Evolutionary conservation across 768 basidiomycete genomes (phyloP), one percentile per base, ranked within the genome.

Genomic region (Serendipita sp.): DNA sequence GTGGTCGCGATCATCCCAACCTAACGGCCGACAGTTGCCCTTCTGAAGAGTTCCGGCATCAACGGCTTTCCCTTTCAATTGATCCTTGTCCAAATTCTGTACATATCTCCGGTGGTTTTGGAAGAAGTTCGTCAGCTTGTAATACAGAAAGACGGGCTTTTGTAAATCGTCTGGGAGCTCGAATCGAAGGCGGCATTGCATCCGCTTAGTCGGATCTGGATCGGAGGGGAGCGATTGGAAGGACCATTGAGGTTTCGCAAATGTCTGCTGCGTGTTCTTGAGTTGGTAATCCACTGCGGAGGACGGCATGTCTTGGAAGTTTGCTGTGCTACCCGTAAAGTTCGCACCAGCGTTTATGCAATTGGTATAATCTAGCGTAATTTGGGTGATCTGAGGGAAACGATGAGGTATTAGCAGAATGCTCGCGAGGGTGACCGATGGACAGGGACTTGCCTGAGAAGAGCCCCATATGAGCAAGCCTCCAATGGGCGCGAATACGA

Each of bases 51-150:
- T 71, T 24, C 62, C 69, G 16, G 72, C 60, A 56, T 74, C 78
- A 44, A 83, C 81, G 60, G 71, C 72, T 34, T 85, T 76, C 48
- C 96, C 96, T 71, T 82, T 82, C 62, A 99, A 79, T 72, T 99
- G 96, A 67, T 86, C 77, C 13, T 85, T 78, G 70, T 93, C 82
- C 44, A 90, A 74, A 71, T 90, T 93, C 77, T 93, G 88, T 62
- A 98, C 96, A 70, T 98, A 99, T 70, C 96, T 83, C 34, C 96
- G 85, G 72, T 99, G 96, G 73, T 99, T 99, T 79, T 99, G 95
- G 76, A 83, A 98, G 76, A 94, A 95, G 76, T 93, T 93, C 53
- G 89, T 91, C 71, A 90, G 80, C 74, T 91, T 92, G 81, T 98
- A 99, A 77, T 99, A 99, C 67, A 97, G 77, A 69, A 99, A 82